These are phyloP conservation scores for Cyclocybe cylindracea DNA, from an alignment of 768 basidiomycete genomes.

Conservation along the genomic window DNA sequence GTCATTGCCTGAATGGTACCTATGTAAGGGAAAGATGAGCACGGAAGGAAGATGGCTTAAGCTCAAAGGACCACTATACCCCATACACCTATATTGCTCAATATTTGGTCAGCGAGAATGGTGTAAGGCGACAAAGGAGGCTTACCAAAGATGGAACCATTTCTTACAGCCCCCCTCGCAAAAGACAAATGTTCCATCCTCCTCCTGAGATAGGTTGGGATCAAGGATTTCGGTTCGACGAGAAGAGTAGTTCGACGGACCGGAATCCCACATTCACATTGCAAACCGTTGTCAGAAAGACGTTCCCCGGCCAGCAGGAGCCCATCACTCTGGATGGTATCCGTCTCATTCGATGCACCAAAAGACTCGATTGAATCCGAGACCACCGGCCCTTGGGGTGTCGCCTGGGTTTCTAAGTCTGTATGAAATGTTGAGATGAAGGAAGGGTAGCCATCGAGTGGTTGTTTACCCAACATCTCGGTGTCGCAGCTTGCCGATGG, in stretches of 20 bases:
- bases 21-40: constrained; percentile 22
- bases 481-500: constrained; percentile 28
- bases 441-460: not conserved
- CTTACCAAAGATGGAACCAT: constrained; percentile 75
- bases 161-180: constrained; percentile 74
- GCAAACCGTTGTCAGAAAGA: constrained; percentile 37
- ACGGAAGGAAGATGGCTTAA: not conserved
- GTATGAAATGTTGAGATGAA: not conserved
- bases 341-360: not conserved
- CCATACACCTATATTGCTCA: constrained; percentile 53
- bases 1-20: constrained; percentile 65
- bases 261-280: constrained; percentile 71
- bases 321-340: not conserved
- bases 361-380: constrained; percentile 44
- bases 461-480: constrained; percentile 48
- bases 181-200: constrained; percentile 50
- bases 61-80: constrained; percentile 33
- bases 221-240: not conserved
- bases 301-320: no score
- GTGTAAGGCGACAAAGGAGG: not conserved
- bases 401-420: constrained; percentile 46
- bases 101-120: not conserved
- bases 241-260: constrained; percentile 30
- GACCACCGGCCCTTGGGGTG: constrained; percentile 5
- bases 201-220: constrained; percentile 39